Base-by-base conservation (phyloP, 2,329 filamentous ascomycete genomes). In the Aspergillaceae sp. region DNA sequence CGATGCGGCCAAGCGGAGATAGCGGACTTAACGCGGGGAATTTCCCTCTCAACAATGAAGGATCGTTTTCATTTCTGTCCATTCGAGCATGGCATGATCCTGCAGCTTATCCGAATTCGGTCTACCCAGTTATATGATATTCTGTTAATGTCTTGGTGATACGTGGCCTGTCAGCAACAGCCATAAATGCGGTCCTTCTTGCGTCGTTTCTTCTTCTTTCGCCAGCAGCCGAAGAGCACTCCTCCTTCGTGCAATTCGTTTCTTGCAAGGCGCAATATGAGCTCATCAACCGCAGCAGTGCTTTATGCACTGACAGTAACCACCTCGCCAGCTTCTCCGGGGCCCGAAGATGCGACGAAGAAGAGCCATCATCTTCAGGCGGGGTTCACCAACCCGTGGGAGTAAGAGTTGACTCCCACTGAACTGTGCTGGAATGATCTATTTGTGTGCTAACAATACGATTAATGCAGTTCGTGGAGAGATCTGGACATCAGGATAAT, bases 351-450 rank as follows among this genome's bases (percentile, higher is more conserved):
- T 58, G 63, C 63, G 2, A 54, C 60, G 8, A 45, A 59, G 19
- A 72, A 71, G 49, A 62, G 54, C 8, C 69, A 71, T 51, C 70
- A 73, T 54, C 47, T 56, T 3, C 56, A 63, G 44, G 56, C 50
- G 2, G 66, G 68, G 4, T 73, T 70, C 46, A 55, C 57, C 29
- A 73, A 72, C 48, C 69, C 69, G n/a, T 73, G 69, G 69, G 63
- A 67, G 61, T 72, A 52, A 55, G 63, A 50, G 4, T 10, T 42
- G 3, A 34, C 6, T 30, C 8, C 19, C 27, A 19, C 4, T 7
- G n/a, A 40, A 6, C 38, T n/a, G 35, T 27, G 3, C 40, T 19
- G 7, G 10, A 35, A 7, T 9, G 10, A 11, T 41, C 42, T 34
- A 27, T 27, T 19, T 34, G 30, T 42, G 40, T 19, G 40, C 48